Percentiles rank a stretch among this genome's conserved stretches.
Conservation (phyloP, 768 basidiomycete species). For the Leccinum incarnatum region DNA sequence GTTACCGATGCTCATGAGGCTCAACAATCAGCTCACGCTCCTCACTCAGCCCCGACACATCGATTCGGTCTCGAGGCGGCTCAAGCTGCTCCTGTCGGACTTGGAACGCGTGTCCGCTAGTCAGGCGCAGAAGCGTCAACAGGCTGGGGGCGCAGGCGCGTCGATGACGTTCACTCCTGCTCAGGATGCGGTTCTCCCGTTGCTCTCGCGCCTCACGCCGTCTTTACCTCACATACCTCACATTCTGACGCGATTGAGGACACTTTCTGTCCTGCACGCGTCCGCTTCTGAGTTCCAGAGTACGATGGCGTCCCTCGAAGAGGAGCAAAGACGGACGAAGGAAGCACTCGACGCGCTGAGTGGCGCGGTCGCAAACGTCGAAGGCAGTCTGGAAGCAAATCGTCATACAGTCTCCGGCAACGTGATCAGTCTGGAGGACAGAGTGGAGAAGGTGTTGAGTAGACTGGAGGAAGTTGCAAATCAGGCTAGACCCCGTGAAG, state of each 20-base stretch:
- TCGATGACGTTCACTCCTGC: slow-evolving; percentile 29
- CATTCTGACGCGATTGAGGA: slow-evolving; percentile 83
- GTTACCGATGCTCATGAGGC: slow-evolving; percentile 74
- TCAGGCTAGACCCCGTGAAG: slow-evolving; percentile 9
- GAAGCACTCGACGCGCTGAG: slow-evolving; percentile 66
- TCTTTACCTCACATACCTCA: slow-evolving; percentile 83
- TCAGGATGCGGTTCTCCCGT: slow-evolving; percentile 63
- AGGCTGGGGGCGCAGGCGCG: slow-evolving; percentile 9
- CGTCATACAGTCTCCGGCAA: slow-evolving; percentile 68
- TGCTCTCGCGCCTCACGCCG: slow-evolving; percentile 68
- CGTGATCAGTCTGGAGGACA: slow-evolving; percentile 63
- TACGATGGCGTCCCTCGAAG: slow-evolving; percentile 63
- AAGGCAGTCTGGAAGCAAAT: slow-evolving; percentile 76
- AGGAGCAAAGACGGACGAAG: slow-evolving; percentile 64
- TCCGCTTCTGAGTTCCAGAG: slow-evolving; percentile 77
- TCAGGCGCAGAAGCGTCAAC: slow-evolving; percentile 26
- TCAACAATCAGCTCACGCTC: slow-evolving; percentile 82
- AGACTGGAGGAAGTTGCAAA: slow-evolving; percentile 39
- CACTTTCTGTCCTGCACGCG: slow-evolving; percentile 77
- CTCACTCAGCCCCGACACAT: slow-evolving; percentile 95
- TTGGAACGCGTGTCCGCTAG: slow-evolving; percentile 73
- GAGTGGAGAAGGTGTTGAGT: slow-evolving; percentile 47
- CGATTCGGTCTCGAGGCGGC: slow-evolving; percentile 89
- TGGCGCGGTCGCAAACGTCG: slow-evolving; percentile 66
- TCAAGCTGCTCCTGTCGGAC: slow-evolving; percentile 90